phyloP scores from a whole-genome alignment of 208 protist genomes.

The Trichomonas tenax region DNA sequence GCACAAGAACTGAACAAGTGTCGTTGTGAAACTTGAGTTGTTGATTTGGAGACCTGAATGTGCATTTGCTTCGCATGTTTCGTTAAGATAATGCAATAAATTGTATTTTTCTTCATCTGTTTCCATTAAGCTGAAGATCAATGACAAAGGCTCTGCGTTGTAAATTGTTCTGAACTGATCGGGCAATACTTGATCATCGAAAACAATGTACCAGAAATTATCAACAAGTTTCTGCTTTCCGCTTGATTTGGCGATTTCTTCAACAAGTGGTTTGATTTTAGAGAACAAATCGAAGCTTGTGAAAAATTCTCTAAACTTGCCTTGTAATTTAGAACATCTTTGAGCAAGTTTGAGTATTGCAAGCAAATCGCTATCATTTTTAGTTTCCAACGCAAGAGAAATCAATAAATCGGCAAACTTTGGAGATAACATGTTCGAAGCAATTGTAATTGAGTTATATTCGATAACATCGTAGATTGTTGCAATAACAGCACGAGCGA shows the following conservation, averaged over 20 bases:
- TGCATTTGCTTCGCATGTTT: neutral
- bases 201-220: constrained; percentile 3
- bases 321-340: neutral
- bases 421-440: neutral
- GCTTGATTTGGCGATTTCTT: neutral
- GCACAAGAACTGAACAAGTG: neutral
- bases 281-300: neutral
- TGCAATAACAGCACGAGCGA: neutral
- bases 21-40: neutral
- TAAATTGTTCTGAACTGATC: neutral
- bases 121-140: neutral
- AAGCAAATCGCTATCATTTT: neutral
- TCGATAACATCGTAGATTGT: neutral
- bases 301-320: neutral
- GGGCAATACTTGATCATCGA: neutral
- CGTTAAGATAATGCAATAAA: neutral
- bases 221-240: neutral
- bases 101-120: neutral
- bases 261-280: neutral
- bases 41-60: neutral
- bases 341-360: neutral
- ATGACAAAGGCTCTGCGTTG: neutral
- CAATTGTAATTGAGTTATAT: neutral
- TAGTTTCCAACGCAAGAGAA: neutral
- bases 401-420: neutral